phyloP scores from a whole-genome alignment of 176 grass and related monocot genomes.

The Oryza nivara region DNA sequence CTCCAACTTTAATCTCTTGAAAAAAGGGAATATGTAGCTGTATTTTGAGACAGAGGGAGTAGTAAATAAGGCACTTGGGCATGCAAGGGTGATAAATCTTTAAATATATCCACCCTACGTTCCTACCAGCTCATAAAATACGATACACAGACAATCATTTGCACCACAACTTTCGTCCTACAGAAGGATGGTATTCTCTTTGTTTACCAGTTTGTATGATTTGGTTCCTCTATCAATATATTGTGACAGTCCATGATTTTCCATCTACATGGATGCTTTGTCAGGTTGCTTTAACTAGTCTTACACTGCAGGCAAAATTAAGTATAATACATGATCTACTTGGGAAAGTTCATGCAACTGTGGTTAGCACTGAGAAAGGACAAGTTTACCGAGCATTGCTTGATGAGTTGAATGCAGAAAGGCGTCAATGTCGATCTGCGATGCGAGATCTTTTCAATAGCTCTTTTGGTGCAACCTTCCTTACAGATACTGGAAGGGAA shows the following conservation, averaged over 20 bases:
- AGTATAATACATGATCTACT: conserved; percentile 96
- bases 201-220: conserved; percentile 1
- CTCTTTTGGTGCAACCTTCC: conserved; percentile 89
- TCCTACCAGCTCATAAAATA: conserved; percentile 8
- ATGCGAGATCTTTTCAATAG: conserved; percentile 85
- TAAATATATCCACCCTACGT: background rate
- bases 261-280: background rate
- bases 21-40: too few species aligned
- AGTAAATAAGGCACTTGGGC: too few species aligned
- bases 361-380: conserved; percentile 85
- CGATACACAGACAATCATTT: background rate
- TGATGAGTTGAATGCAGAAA: conserved; percentile 83
- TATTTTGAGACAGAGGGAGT: too few species aligned
- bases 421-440: conserved; percentile 64
- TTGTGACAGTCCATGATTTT: conserved; percentile 23
- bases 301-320: conserved; percentile 76
- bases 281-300: conserved; percentile 5
- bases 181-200: conserved; percentile 6
- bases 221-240: background rate
- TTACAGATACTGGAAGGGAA: conserved; percentile 94
- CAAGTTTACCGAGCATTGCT: conserved; percentile 75
- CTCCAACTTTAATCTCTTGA: too few species aligned
- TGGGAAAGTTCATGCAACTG: conserved; percentile 82
- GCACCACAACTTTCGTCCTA: conserved; percentile 5
- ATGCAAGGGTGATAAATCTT: background rate